These are phyloP conservation scores for Boletus barrowsii DNA, from an alignment of 768 basidiomycete species.

Conservation along the genomic window DNA sequence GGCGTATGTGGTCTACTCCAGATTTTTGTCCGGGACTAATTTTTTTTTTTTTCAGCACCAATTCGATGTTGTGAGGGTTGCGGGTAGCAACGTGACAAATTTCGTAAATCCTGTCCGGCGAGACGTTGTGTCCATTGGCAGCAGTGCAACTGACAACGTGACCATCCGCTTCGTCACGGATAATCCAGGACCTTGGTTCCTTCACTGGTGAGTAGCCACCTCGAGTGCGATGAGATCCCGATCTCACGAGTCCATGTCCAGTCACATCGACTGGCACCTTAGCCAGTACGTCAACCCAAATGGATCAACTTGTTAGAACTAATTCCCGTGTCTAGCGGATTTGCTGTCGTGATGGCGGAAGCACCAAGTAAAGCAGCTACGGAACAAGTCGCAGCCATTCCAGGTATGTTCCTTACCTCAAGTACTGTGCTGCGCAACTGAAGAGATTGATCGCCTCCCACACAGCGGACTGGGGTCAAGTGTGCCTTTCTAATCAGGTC, in stretches of 20 bases:
- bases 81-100: conserved; percentile 31
- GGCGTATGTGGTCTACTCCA: conserved; percentile 29
- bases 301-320: background rate
- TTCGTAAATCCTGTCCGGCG: conserved; percentile 37
- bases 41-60: conserved; percentile 21
- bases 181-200: conserved; percentile 63
- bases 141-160: conserved; percentile 38
- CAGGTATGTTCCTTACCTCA: conserved; percentile 13
- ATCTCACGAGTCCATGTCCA: conserved; percentile 4
- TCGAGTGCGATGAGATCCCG: background rate
- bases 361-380: conserved; percentile 2
- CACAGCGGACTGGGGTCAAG: conserved; percentile 19
- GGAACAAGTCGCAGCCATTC: conserved; percentile 14
- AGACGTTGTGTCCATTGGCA: conserved; percentile 31
- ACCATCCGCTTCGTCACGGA: conserved; percentile 61
- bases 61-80: conserved; percentile 36
- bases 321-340: conserved; percentile 15
- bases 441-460: background rate
- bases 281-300: conserved; percentile 15
- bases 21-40: background rate
- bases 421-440: background rate
- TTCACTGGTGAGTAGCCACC: conserved; percentile 36
- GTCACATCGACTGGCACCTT: conserved; percentile 33
- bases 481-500: conserved; percentile 11
- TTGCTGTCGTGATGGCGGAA: conserved; percentile 32